phyloP scores from a whole-genome alignment of 73 alveolate species.

The Symbiodinium pilosum region DNA sequence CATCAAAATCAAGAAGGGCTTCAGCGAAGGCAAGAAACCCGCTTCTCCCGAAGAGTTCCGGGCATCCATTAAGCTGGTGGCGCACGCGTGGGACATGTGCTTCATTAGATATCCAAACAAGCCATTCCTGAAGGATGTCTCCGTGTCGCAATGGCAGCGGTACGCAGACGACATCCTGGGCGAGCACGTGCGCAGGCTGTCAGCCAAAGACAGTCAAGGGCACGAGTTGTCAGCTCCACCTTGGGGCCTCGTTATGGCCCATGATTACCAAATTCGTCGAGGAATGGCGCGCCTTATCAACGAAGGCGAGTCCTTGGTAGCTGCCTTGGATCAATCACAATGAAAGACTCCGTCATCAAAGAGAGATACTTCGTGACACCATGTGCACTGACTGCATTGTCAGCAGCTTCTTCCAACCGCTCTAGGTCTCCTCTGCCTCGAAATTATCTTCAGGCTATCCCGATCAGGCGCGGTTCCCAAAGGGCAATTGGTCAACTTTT shows the following conservation, averaged over 20 bases:
- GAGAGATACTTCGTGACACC: constrained; percentile 33
- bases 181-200: background rate
- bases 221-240: background rate
- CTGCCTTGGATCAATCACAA: background rate
- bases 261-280: background rate
- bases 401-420: background rate
- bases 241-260: background rate
- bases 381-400: background rate
- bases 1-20: background rate
- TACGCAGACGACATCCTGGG: background rate
- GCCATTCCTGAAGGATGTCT: background rate
- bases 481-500: background rate
- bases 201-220: background rate
- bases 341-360: background rate
- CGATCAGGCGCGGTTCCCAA: background rate
- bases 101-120: background rate
- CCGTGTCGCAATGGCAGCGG: background rate
- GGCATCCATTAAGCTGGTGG: background rate
- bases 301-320: background rate
- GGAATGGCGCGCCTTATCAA: background rate
- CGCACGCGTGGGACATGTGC: background rate
- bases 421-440: background rate
- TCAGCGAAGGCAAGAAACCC: background rate
- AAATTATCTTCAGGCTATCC: background rate
- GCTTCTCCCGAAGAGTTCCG: background rate